These are phyloP conservation scores for Trifolium fragiferum DNA, from an alignment of 306 rosid species.

Conservation along the genomic window DNA sequence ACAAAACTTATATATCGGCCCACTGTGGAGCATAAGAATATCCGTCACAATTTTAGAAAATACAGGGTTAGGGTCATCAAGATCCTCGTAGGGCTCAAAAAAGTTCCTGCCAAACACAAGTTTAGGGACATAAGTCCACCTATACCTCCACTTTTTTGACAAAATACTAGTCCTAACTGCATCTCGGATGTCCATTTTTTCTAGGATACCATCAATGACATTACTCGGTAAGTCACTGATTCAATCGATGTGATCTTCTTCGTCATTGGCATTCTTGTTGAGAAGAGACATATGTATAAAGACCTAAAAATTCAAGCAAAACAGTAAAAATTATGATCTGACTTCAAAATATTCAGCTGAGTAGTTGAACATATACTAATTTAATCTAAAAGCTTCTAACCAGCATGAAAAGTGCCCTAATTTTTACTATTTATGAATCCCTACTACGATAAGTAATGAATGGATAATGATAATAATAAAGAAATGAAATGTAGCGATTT, in stretches of 20 bases:
- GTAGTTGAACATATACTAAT: neutral
- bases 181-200: neutral
- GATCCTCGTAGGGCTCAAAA: neutral
- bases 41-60: neutral
- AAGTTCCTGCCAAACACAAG: neutral
- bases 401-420: too few species aligned
- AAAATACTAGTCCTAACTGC: slow-evolving; percentile 25
- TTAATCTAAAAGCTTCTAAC: too few species aligned
- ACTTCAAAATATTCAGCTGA: neutral
- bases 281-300: neutral
- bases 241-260: neutral
- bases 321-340: neutral
- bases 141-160: slow-evolving; percentile 7
- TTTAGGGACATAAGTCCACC: slow-evolving; percentile 4
- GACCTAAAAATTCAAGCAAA: neutral
- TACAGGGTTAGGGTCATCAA: neutral
- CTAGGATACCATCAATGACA: slow-evolving; percentile 25
- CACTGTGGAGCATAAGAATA: slow-evolving; percentile 23
- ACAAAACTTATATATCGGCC: neutral
- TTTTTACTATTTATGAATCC: too few species aligned
- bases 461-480: too few species aligned
- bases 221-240: slow-evolving; percentile 38
- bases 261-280: neutral
- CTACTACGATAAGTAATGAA: too few species aligned
- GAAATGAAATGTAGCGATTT: too few species aligned